Evolutionary conservation across 805 yeast genomes (phyloP).

Genomic region (Kluyveromyces aestuarii): DNA sequence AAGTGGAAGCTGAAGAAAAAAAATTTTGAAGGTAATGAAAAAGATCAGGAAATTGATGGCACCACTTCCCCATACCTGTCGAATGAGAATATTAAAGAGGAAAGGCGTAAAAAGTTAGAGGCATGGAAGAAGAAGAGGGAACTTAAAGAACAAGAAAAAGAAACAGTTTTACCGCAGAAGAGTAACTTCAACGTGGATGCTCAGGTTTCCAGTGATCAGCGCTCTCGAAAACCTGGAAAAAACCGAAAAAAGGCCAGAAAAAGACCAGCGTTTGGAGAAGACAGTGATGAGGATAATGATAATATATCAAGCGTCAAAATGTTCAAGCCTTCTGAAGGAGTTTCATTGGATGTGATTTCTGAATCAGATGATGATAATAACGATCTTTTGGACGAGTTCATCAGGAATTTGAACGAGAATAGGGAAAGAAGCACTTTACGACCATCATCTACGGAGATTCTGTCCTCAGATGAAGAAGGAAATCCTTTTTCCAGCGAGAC

Average conservation of each 20-base stretch:
- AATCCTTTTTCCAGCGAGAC: slow-evolving; percentile 22
- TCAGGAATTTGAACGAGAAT: slow-evolving; percentile 25
- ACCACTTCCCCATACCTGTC: background rate
- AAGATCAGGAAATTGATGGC: background rate
- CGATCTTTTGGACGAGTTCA: slow-evolving; percentile 41
- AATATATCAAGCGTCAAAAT: slow-evolving; percentile 1
- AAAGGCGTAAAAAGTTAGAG: slow-evolving; percentile 34
- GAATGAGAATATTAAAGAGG: slow-evolving; percentile 9
- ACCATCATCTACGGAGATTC: slow-evolving; percentile 4
- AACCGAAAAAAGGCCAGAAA: slow-evolving; percentile 3
- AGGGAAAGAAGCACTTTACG: slow-evolving; percentile 1
- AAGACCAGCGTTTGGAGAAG: slow-evolving; percentile 22
- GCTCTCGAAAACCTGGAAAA: background rate
- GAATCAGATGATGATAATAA: slow-evolving; percentile 11
- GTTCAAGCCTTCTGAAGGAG: slow-evolving; percentile 16
- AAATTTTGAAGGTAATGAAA: slow-evolving; percentile 2
- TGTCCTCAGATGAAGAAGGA: slow-evolving; percentile 23
- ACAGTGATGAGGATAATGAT: slow-evolving; percentile 12
- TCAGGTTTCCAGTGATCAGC: background rate
- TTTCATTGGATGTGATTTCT: background rate
- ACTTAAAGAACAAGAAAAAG: slow-evolving; percentile 10
- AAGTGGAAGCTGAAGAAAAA: background rate
- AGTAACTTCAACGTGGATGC: slow-evolving; percentile 1
- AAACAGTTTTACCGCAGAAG: background rate
- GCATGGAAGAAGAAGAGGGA: slow-evolving; percentile 44